Conservation (phyloP, 495 filamentous ascomycete species). For the Penicillium egyptiacum region DNA sequence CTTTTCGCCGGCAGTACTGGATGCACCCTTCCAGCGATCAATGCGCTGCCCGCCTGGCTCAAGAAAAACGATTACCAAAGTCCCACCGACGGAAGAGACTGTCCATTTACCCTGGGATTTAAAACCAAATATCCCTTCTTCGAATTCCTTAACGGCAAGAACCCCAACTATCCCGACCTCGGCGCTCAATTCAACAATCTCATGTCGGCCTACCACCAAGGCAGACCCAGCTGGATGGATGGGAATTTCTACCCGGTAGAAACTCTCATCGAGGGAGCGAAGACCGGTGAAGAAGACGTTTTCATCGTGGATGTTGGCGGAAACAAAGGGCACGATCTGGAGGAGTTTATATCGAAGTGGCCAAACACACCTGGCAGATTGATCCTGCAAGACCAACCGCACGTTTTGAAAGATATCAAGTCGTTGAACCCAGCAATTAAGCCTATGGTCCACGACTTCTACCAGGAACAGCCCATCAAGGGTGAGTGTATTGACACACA, state of each 20-base stretch:
- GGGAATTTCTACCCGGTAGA: slow-evolving; percentile 44
- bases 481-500: slow-evolving; percentile 45
- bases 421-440: slow-evolving; percentile 31
- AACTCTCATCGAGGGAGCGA: slow-evolving; percentile 30
- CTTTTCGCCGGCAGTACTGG: background rate
- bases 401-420: slow-evolving; percentile 16
- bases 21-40: slow-evolving; percentile 9
- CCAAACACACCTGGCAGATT: slow-evolving; percentile 31
- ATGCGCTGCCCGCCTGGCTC: slow-evolving; percentile 23
- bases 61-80: slow-evolving; percentile 24
- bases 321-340: slow-evolving; percentile 32
- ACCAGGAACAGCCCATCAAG: slow-evolving; percentile 43
- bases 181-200: slow-evolving; percentile 43
- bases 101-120: slow-evolving; percentile 24
- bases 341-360: slow-evolving; percentile 34
- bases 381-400: slow-evolving; percentile 37
- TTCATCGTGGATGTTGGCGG: slow-evolving; percentile 42
- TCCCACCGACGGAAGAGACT: slow-evolving; percentile 27
- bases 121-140: background rate
- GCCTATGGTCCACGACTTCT: slow-evolving; percentile 49
- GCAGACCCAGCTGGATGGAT: slow-evolving; percentile 45
- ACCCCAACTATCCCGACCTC: slow-evolving; percentile 17
- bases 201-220: slow-evolving; percentile 48
- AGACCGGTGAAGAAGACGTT: slow-evolving; percentile 14
- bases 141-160: slow-evolving; percentile 17